Percentiles rank a stretch among this genome's conserved stretches.
Conservation (phyloP, 768 basidiomycete genomes). For the Candolleomyces aberdarensis region DNA sequence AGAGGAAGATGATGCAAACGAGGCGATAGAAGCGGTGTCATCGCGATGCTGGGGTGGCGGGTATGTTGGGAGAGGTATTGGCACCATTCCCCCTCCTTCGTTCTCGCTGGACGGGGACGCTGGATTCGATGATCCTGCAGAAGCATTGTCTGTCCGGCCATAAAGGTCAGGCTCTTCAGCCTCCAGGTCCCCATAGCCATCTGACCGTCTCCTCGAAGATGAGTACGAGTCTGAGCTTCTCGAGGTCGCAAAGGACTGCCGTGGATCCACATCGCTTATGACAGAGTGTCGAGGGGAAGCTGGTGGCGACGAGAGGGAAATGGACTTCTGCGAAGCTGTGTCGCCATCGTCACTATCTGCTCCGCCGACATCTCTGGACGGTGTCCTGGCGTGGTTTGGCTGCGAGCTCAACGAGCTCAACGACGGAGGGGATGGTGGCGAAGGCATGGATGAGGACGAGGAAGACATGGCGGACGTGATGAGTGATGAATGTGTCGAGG, state of each 20-base stretch:
- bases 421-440: background rate
- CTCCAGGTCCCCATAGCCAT: conserved; percentile 5
- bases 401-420: background rate
- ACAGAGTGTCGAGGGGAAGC: conserved; percentile 45
- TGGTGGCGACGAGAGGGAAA: conserved; percentile 67
- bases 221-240: conserved; percentile 23
- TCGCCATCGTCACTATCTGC: conserved; percentile 39
- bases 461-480: background rate
- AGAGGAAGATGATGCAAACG: conserved; percentile 63
- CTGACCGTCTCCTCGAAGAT: background rate
- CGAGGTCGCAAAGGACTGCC: conserved; percentile 25
- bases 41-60: conserved; percentile 50
- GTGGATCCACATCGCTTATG: conserved; percentile 16
- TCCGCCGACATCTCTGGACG: conserved; percentile 15
- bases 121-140: conserved; percentile 44
- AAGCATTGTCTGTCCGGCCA: conserved; percentile 51
- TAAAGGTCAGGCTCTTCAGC: conserved; percentile 26
- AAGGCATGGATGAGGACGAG: background rate
- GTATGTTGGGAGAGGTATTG: conserved; percentile 38
- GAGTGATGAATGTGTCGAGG: background rate
- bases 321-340: conserved; percentile 76
- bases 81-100: conserved; percentile 24
- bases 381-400: background rate
- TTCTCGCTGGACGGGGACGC: conserved; percentile 40
- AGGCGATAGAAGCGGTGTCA: conserved; percentile 56